Evolutionary conservation across 495 filamentous ascomycete species (phyloP).

Genomic region (Penicillium nucicola): DNA sequence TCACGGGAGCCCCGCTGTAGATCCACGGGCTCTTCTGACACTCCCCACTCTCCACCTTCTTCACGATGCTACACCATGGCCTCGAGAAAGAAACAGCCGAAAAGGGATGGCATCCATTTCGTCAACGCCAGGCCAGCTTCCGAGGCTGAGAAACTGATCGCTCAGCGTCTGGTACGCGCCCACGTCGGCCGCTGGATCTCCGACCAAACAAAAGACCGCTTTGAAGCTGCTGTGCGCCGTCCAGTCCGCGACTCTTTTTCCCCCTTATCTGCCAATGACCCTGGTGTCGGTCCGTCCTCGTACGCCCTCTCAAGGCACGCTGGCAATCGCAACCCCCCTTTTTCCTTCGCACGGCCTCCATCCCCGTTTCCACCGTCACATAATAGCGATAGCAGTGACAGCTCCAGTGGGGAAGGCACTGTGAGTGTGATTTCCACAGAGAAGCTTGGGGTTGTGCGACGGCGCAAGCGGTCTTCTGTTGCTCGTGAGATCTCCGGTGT

Average conservation of each 20-base stretch:
- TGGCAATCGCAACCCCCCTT: background rate
- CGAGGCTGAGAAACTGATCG: conserved; percentile 28
- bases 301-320: conserved; percentile 10
- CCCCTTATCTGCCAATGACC: background rate
- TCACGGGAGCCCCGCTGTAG: background rate
- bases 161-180: conserved; percentile 34
- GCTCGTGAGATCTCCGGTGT: conserved; percentile 20
- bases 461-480: conserved; percentile 11
- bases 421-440: background rate
- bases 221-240: conserved; percentile 2
- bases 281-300: background rate
- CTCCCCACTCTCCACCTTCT: background rate
- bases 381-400: conserved; percentile 14
- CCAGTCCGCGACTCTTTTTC: background rate
- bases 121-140: conserved; percentile 39
- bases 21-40: background rate
- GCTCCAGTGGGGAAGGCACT: conserved; percentile 4
- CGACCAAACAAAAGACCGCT: conserved; percentile 36
- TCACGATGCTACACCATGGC: conserved; percentile 17
- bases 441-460: background rate
- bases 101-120: conserved; percentile 34
- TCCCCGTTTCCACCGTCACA: conserved; percentile 13
- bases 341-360: background rate
- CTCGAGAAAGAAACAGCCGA: conserved; percentile 23
- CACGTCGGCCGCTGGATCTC: conserved; percentile 44